Evolutionary conservation across 2,329 filamentous ascomycete genomes (phyloP).

Genomic region (Claviceps quebecensis): DNA sequence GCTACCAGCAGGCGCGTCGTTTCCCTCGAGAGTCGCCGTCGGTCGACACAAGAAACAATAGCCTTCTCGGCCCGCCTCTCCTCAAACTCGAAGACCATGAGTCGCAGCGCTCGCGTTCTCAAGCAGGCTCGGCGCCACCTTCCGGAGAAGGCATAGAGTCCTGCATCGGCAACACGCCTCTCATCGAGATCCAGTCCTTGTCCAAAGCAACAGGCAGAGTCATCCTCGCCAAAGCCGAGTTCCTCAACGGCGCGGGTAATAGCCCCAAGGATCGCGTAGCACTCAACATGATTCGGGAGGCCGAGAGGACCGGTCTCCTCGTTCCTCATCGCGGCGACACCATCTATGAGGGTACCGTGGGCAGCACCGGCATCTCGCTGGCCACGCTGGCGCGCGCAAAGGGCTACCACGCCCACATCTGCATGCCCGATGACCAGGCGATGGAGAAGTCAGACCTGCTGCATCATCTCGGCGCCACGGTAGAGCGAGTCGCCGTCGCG

Average conservation of each 20-base stretch:
- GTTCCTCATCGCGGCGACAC: conserved; percentile 74
- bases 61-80: conserved; percentile 31
- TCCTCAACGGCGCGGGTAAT: conserved; percentile 86
- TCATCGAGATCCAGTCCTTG: conserved; percentile 74
- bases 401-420: conserved; percentile 89
- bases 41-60: conserved; percentile 23
- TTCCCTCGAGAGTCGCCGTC: conserved; percentile 1
- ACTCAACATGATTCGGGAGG: conserved; percentile 71
- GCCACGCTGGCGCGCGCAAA: conserved; percentile 76
- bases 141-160: conserved; percentile 64
- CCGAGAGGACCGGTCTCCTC: conserved; percentile 64
- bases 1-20: conserved; percentile 36
- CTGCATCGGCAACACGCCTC: conserved; percentile 84
- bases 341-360: conserved; percentile 94
- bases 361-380: conserved; percentile 89
- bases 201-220: conserved; percentile 76
- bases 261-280: conserved; percentile 94
- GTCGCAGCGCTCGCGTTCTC: conserved; percentile 8
- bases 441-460: conserved; percentile 82
- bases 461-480: conserved; percentile 76
- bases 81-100: conserved; percentile 44
- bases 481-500: conserved; percentile 79
- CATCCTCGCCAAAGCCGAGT: conserved; percentile 90
- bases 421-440: conserved; percentile 89
- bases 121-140: not conserved